Evolutionary conservation across 768 basidiomycete genomes (phyloP), one percentile per base, ranked within the genome.

Genomic region (Boletellus ananas): DNA sequence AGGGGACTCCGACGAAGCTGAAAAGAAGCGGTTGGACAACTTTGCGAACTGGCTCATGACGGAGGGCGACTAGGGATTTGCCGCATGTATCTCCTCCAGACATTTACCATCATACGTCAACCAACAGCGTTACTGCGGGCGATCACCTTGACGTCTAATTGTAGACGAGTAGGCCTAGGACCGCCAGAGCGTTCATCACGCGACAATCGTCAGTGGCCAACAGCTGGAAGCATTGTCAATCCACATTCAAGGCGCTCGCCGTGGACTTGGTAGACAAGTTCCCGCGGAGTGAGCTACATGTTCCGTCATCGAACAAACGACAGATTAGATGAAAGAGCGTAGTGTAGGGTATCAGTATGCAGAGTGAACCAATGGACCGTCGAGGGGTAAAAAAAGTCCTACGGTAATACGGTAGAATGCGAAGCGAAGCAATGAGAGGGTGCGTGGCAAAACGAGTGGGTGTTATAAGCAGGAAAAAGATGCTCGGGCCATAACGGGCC

Each of bases 21-120:
- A 96, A 66, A 85, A 86, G 75, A 80, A 81, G 64, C 82, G 94
- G 40, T 68, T 97, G 62, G 94, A 95, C 47, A 80, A 84, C 66
- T 96, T 95, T 63, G 90, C 90, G 0, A 71, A 82, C 34, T 95
- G 93, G 93, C 73, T 96, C 40, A 77, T 93, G 70, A 78, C 79
- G 9, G 89, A 92, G 68, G 88, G 82, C 33, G 87, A 91, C 57
- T 87, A 60, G 34, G 39, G 33, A 35, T 11, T 18, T 36, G 17
- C 20, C 16, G 41, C 50, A 20, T 51, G 42, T 53, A 49, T 61
- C 13, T 51, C 16, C 12, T 25, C 4, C 27, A 33, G 23, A 23
- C 12, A 43, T 51, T 36, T 42, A 45, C 16, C 16, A 36, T 17
- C 20, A 43, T 51, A 44, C 27, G 23, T 14, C n/a, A 16, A 45